These are phyloP conservation scores for Withania somnifera DNA, from an alignment of 305 asterid genomes.

Conservation along the genomic window DNA sequence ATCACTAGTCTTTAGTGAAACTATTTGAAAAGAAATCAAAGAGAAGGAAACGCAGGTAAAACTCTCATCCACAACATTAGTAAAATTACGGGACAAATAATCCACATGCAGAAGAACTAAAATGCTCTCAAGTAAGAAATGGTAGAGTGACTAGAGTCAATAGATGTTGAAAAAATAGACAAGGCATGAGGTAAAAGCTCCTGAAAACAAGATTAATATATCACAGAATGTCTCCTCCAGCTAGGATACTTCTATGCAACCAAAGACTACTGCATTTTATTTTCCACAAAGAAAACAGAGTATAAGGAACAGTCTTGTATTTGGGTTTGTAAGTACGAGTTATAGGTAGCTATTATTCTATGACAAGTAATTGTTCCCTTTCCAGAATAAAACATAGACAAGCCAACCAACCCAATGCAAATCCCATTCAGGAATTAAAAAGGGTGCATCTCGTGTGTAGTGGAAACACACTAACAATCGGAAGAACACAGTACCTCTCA, in stretches of 20 bases:
- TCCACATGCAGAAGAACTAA: not conserved
- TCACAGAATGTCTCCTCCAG: not conserved
- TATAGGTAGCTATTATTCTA: not conserved
- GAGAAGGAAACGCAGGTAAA: not conserved
- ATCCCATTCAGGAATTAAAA: not conserved
- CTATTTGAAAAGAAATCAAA: not conserved
- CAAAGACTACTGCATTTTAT: not conserved
- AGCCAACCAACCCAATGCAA: not conserved
- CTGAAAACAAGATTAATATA: not conserved
- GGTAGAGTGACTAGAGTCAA: not conserved
- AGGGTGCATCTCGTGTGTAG: not conserved
- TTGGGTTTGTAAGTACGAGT: not conserved
- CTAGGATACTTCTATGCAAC: not conserved
- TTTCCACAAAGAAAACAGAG: not conserved
- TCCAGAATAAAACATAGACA: not conserved
- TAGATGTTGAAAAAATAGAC: not conserved
- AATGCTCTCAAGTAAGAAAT: not conserved
- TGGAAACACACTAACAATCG: not conserved
- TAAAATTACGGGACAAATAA: not conserved
- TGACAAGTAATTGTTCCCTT: not conserved
- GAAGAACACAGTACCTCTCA: constrained; percentile 45
- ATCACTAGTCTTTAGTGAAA: not conserved
- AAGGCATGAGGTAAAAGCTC: not conserved
- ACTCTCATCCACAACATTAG: not conserved
- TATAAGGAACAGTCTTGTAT: not conserved